Conservation (phyloP, 2,329 filamentous ascomycete species). For the Epichloe bromicola region DNA sequence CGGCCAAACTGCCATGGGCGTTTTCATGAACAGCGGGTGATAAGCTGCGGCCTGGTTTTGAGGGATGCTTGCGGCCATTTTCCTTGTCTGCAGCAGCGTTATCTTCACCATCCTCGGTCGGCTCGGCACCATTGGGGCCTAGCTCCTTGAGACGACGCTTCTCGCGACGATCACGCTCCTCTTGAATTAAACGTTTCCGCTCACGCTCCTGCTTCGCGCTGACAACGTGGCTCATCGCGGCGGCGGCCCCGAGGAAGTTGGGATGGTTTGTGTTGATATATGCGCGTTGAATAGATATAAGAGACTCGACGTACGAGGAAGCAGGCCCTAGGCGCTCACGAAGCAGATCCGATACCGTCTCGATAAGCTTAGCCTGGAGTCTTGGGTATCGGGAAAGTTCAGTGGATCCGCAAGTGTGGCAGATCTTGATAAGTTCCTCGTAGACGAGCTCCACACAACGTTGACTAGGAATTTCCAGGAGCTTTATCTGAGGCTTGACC, state of each 20-base stretch:
- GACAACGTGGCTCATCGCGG: constrained; percentile 95
- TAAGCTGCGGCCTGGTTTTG: constrained; percentile 54
- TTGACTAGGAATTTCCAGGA: constrained; percentile 87
- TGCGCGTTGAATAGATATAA: constrained; percentile 92
- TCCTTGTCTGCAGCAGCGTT: constrained; percentile 36
- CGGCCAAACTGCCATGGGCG: constrained; percentile 44
- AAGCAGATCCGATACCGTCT: constrained; percentile 91
- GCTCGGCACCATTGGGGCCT: constrained; percentile 63
- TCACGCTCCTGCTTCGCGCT: constrained; percentile 90
- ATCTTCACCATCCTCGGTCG: constrained; percentile 53
- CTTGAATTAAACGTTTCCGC: constrained; percentile 63
- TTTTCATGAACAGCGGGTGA: constrained; percentile 68
- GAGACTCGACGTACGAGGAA: constrained; percentile 83
- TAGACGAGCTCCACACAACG: constrained; percentile 96
- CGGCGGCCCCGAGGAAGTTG: constrained; percentile 92
- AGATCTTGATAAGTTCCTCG: constrained; percentile 98
- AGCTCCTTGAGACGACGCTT: constrained; percentile 72
- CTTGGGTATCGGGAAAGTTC: constrained; percentile 87
- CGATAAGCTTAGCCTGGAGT: constrained; percentile 91
- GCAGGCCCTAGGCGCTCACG: constrained; percentile 83
- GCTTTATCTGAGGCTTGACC: constrained; percentile 96
- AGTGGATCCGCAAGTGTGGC: constrained; percentile 92
- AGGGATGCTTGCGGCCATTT: constrained; percentile 23
- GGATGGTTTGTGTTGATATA: constrained; percentile 99
- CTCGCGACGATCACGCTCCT: constrained; percentile 79